phyloP scores from a whole-genome alignment of 768 basidiomycete species.

The Lentinula guzmanii region DNA sequence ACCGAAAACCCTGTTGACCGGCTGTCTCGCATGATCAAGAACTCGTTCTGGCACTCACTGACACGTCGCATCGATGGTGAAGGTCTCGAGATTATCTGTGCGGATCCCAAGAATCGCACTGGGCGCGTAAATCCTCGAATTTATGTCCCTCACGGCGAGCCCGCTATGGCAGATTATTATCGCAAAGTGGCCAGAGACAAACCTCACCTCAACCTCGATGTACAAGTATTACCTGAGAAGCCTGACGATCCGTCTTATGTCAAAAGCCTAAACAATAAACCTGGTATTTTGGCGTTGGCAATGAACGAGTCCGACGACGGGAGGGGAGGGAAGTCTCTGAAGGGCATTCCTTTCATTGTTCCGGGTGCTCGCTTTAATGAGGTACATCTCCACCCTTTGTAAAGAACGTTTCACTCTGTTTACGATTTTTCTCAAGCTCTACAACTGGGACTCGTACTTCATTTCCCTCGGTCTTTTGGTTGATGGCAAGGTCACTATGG shows the following conservation, averaged over 20 bases:
- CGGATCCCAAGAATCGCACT: slow-evolving; percentile 96
- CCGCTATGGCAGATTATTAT: slow-evolving; percentile 95
- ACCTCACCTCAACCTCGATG: slow-evolving; percentile 90
- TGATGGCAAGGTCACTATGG: slow-evolving; percentile 90
- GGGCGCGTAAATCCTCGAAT: slow-evolving; percentile 87
- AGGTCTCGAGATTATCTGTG: slow-evolving; percentile 94
- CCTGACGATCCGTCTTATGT: slow-evolving; percentile 87
- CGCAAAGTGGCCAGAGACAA: slow-evolving; percentile 84
- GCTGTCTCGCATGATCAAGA: slow-evolving; percentile 93
- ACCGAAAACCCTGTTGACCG: slow-evolving; percentile 98
- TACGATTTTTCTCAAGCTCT: slow-evolving; percentile 46
- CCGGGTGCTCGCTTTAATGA: slow-evolving; percentile 94
- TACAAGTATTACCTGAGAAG: slow-evolving; percentile 81
- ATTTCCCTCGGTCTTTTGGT: slow-evolving; percentile 91
- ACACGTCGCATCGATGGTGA: slow-evolving; percentile 97
- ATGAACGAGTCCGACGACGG: slow-evolving; percentile 89
- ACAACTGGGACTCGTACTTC: slow-evolving; percentile 96
- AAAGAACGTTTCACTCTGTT: slow-evolving; percentile 1
- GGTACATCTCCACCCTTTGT: slow-evolving; percentile 35
- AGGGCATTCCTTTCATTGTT: slow-evolving; percentile 95
- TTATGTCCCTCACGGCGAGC: slow-evolving; percentile 91
- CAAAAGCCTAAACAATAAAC: slow-evolving; percentile 89
- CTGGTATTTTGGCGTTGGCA: slow-evolving; percentile 89
- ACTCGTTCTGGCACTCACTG: slow-evolving; percentile 97
- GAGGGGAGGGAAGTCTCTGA: slow-evolving; percentile 72